Conservation (phyloP, 768 basidiomycete genomes). For the Kwoniella heveanensis region DNA sequence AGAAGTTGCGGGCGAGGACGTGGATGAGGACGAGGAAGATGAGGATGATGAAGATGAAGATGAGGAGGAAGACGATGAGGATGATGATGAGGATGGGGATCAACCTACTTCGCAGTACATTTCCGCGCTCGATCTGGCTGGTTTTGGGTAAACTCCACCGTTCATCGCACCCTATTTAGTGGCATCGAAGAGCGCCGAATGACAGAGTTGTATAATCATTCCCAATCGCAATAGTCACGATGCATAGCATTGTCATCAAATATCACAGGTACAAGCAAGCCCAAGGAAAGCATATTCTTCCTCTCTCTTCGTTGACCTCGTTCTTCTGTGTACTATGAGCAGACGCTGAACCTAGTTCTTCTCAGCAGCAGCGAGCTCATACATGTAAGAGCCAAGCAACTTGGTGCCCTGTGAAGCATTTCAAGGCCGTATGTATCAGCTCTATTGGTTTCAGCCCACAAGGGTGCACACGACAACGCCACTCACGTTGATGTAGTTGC, state of each 20-base stretch:
- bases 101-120: conserved; percentile 46
- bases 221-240: too few species aligned
- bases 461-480: conserved; percentile 8
- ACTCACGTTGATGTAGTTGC: conserved; percentile 84
- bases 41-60: conserved; percentile 40
- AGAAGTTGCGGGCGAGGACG: conserved; percentile 15
- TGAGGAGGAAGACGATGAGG: conserved; percentile 44
- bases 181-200: too few species aligned
- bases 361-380: conserved; percentile 64
- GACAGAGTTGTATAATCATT: too few species aligned
- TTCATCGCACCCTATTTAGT: too few species aligned
- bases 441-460: background rate
- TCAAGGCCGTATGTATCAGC: background rate
- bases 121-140: conserved; percentile 48
- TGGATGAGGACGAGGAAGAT: conserved; percentile 25
- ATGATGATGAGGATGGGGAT: conserved; percentile 36
- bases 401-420: conserved; percentile 59
- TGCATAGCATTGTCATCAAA: too few species aligned
- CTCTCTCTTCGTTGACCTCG: too few species aligned
- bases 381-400: conserved; percentile 76
- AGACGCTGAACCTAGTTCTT: conserved; percentile 7
- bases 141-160: conserved; percentile 39
- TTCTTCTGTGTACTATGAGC: too few species aligned
- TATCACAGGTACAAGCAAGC: too few species aligned
- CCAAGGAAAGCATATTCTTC: too few species aligned